Percentiles rank a stretch among this genome's conserved stretches.
Conservation (phyloP, 2,329 filamentous ascomycete genomes). For the Neobulgaria alba region DNA sequence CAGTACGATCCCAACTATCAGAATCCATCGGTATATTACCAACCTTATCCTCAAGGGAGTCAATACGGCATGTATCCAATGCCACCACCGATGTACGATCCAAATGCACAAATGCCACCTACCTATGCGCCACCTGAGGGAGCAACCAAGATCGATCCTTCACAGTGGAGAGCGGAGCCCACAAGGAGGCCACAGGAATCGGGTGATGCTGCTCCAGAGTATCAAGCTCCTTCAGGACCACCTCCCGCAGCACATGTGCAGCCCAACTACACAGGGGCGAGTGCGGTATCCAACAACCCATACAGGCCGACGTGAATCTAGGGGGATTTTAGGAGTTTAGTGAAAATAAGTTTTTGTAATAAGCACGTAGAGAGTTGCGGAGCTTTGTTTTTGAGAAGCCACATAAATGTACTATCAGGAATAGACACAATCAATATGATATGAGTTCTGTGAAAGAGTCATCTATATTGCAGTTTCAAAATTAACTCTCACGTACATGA, state of each 20-base stretch:
- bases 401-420: slow-evolving; percentile 27
- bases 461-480: slow-evolving; percentile 10
- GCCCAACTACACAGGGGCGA: slow-evolving; percentile 27
- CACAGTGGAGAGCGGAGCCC: slow-evolving; percentile 33
- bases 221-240: slow-evolving; percentile 41
- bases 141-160: slow-evolving; percentile 45
- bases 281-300: slow-evolving; percentile 26
- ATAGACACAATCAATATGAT: slow-evolving; percentile 24
- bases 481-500: neutral
- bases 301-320: slow-evolving; percentile 19
- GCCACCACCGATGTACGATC: slow-evolving; percentile 49
- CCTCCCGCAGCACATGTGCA: slow-evolving; percentile 33
- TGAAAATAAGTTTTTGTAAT: neutral
- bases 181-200: slow-evolving; percentile 23
- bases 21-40: slow-evolving; percentile 34
- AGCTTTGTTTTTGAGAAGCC: slow-evolving; percentile 9
- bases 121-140: slow-evolving; percentile 44
- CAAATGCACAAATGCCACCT: slow-evolving; percentile 41
- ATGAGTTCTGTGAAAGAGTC: slow-evolving; percentile 7
- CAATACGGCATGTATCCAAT: slow-evolving; percentile 42
- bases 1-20: slow-evolving; percentile 37
- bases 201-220: slow-evolving; percentile 28
- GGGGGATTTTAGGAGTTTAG: neutral
- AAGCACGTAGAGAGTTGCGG: slow-evolving; percentile 14
- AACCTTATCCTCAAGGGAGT: slow-evolving; percentile 21